A percentile compares a stretch with the other conserved stretches of the same genome.
phyloP scores from a whole-genome alignment of 108 stramenopile species.

The Conticribra guillardii region DNA sequence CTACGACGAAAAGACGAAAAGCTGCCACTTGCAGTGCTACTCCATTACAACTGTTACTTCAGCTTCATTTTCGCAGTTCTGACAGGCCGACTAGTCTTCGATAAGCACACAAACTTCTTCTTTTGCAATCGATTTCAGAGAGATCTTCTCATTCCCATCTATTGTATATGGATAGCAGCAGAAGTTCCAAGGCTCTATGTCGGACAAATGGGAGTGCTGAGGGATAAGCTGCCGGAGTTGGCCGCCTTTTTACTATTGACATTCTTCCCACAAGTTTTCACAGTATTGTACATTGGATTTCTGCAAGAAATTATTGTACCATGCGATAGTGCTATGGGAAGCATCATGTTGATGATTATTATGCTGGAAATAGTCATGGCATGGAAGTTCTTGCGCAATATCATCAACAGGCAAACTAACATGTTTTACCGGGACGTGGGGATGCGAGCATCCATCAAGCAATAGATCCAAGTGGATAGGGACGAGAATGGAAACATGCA shows the following conservation, averaged over 20 bases:
- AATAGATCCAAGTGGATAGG: too few relatives aligned
- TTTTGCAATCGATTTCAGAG: conserved; percentile 31
- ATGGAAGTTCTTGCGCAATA: conserved; percentile 29
- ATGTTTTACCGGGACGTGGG: conserved; percentile 14
- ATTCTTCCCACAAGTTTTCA: conserved; percentile 40
- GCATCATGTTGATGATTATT: conserved; percentile 22
- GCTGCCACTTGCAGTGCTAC: conserved; percentile 38
- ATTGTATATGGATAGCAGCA: conserved; percentile 35
- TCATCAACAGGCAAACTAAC: conserved; percentile 22
- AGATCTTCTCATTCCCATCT: conserved; percentile 27
- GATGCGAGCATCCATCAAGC: too few relatives aligned
- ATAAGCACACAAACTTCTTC: conserved; percentile 17
- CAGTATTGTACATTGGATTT: conserved; percentile 35
- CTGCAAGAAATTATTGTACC: conserved; percentile 38
- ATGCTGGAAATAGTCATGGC: conserved; percentile 19
- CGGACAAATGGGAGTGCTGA: conserved; percentile 37
- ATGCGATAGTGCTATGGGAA: conserved; percentile 17
- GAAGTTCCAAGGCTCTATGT: conserved; percentile 41
- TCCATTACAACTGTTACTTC: conserved; percentile 43
- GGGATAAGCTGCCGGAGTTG: conserved; percentile 38
- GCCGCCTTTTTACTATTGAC: conserved; percentile 34
- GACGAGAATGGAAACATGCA: too few relatives aligned
- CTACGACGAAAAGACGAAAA: conserved; percentile 32
- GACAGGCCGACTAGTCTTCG: conserved; percentile 6
- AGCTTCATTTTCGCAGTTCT: conserved; percentile 27